Base-by-base conservation (phyloP, 2,329 filamentous ascomycete species). In the Alternaria sp. region DNA sequence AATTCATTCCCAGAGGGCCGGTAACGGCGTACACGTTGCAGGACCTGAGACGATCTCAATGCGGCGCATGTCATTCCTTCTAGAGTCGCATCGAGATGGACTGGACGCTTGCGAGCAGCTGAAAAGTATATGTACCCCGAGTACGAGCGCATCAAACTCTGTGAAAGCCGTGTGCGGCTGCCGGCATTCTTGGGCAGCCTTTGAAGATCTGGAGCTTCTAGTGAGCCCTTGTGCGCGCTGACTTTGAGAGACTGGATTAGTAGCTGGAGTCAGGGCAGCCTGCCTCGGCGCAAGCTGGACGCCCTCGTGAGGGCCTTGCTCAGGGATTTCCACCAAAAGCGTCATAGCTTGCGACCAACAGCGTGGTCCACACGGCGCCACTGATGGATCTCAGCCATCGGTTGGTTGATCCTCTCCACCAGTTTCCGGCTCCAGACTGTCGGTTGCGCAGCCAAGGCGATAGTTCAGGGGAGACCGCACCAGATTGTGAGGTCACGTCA, bases 401-500 rank as follows among this genome's bases (percentile, higher is more conserved):
- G 68, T 70, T 74, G 71, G 69, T 66, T 68, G 67, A 72, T 33
- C 46, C 58, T 55, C 69, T 66, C 66, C 67, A 71, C 70, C 62
- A 65, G 61, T 63, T 70, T 69, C 73, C 74, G 68, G 70, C 45
- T 71, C 76, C 76, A 71, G 55, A 21, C 72, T 71, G 73, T 75
- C 76, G 76, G 76, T 66, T 68, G 63, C 64, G 54, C 49, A 26
- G 64, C 63, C 65, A 64, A 68, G 64, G 18, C 25, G 47, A 33
- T 59, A 58, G 50, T 63, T 37, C 59, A 63, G 54, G 53, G 55
- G 57, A 58, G 46, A 44, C 59, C 53, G 46, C 46, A 37, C 53
- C 55, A 37, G 58, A 21, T 55, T 59, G 56, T 28, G 33, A 62
- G 44, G 61, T 69, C 65, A 71, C 68, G 65, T 73, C 68, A 71